Evolutionary conservation across 805 yeast species (phyloP).

Genomic region (Pachysolen tannophilus): DNA sequence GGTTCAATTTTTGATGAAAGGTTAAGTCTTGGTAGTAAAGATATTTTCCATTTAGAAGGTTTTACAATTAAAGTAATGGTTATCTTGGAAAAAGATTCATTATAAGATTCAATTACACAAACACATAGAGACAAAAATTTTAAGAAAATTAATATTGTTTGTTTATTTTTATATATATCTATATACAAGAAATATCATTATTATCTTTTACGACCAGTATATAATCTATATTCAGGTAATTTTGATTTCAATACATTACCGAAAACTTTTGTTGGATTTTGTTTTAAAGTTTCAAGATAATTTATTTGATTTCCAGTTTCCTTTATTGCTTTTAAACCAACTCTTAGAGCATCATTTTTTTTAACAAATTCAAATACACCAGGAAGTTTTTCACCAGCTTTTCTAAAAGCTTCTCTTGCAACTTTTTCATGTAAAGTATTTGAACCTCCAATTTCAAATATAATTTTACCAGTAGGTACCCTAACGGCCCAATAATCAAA

Average conservation of each 20-base stretch:
- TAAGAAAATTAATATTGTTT: background rate
- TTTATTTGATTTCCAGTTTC: constrained; percentile 37
- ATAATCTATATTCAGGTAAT: constrained; percentile 40
- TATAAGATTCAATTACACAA: too few species aligned
- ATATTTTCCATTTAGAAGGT: constrained; percentile 92
- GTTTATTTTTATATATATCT: constrained; percentile 3
- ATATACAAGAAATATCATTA: constrained; percentile 3
- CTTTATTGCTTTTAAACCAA: constrained; percentile 50
- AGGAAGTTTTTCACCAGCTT: constrained; percentile 88
- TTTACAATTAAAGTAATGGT: constrained; percentile 87
- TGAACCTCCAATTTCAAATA: constrained; percentile 71
- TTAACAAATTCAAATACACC: constrained; percentile 84
- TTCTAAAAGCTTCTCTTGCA: constrained; percentile 83
- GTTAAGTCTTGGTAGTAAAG: constrained; percentile 75
- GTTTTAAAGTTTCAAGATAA: constrained; percentile 43
- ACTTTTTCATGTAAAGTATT: constrained; percentile 77
- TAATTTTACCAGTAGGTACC: constrained; percentile 90
- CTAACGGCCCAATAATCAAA: constrained; percentile 97
- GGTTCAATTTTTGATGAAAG: constrained; percentile 79
- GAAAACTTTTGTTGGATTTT: constrained; percentile 60
- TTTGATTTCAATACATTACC: constrained; percentile 44
- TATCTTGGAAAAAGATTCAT: constrained; percentile 37
- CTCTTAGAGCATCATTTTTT: constrained; percentile 55
- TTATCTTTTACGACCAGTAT: constrained; percentile 19
- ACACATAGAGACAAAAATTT: background rate